Percentiles rank a stretch among this genome's conserved stretches.
Evolutionary conservation across 768 basidiomycete species (phyloP).

Genomic region (Boletellus ananiceps): DNA sequence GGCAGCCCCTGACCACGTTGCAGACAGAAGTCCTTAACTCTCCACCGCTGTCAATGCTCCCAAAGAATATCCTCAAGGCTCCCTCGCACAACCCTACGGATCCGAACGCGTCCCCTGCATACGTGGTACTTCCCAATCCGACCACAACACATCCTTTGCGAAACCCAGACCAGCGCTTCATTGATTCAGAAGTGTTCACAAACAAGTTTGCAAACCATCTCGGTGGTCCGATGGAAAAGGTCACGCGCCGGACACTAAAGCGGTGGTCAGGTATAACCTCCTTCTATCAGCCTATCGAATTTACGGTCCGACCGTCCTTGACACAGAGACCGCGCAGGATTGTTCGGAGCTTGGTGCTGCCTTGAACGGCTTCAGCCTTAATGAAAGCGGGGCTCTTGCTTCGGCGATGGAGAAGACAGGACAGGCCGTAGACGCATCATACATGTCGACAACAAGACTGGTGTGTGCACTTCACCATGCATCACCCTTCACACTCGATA

Average conservation of each 20-base stretch:
- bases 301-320: conserved; percentile 2
- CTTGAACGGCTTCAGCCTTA: conserved; percentile 89
- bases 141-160: conserved; percentile 86
- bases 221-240: conserved; percentile 91
- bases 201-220: conserved; percentile 93
- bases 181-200: conserved; percentile 95
- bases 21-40: conserved; percentile 91
- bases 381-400: conserved; percentile 71
- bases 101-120: conserved; percentile 63
- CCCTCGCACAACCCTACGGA: conserved; percentile 94
- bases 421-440: conserved; percentile 92
- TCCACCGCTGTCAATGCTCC: conserved; percentile 83
- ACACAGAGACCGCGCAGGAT: conserved; percentile 74
- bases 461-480: conserved; percentile 40
- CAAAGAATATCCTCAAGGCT: conserved; percentile 94
- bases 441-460: conserved; percentile 85
- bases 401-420: conserved; percentile 93
- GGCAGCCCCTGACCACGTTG: conserved; percentile 6
- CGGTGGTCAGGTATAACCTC: conserved; percentile 79
- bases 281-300: background rate
- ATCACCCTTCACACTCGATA: conserved; percentile 2
- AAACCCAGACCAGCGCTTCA: conserved; percentile 90
- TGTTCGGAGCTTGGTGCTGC: conserved; percentile 88
- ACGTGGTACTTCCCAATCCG: conserved; percentile 84
- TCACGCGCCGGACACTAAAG: conserved; percentile 87